Conservation (phyloP, 495 filamentous ascomycete genomes). For the Penicillium desertorum region DNA sequence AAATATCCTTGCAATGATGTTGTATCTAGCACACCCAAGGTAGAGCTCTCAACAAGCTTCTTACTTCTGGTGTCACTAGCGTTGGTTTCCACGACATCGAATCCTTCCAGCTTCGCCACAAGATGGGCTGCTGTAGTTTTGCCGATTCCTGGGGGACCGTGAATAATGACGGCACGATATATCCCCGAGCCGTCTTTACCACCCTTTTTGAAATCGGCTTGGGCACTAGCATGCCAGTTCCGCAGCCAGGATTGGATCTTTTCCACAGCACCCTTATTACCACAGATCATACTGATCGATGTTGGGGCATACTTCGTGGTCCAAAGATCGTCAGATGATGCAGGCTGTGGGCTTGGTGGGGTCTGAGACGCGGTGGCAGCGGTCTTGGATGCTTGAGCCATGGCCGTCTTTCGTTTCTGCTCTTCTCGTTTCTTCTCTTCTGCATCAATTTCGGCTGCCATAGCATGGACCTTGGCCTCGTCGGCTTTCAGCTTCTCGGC, state of each 20-base stretch:
- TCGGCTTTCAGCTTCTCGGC: constrained; percentile 81
- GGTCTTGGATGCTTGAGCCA: constrained; percentile 23
- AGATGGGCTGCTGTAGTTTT: constrained; percentile 98
- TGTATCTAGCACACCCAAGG: constrained; percentile 87
- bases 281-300: constrained; percentile 81
- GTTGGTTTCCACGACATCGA: constrained; percentile 91
- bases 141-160: constrained; percentile 93
- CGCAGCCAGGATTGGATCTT: constrained; percentile 84
- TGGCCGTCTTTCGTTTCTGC: constrained; percentile 39
- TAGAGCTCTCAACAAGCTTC: constrained; percentile 85
- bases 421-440: constrained; percentile 52
- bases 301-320: constrained; percentile 94
- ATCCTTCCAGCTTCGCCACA: constrained; percentile 88
- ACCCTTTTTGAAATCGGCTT: constrained; percentile 69
- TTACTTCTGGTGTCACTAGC: constrained; percentile 98
- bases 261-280: constrained; percentile 89
- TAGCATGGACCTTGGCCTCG: constrained; percentile 69
- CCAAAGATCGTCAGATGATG: constrained; percentile 69
- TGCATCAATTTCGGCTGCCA: constrained; percentile 79
- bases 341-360: constrained; percentile 23
- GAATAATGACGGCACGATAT: constrained; percentile 83
- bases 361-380: constrained; percentile 17
- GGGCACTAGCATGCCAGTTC: constrained; percentile 73
- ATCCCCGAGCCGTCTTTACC: constrained; percentile 79
- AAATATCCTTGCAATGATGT: constrained; percentile 92